Evolutionary conservation across 108 stramenopile genomes (phyloP).

Genomic region (Cyclostephanos tholiformis): DNA sequence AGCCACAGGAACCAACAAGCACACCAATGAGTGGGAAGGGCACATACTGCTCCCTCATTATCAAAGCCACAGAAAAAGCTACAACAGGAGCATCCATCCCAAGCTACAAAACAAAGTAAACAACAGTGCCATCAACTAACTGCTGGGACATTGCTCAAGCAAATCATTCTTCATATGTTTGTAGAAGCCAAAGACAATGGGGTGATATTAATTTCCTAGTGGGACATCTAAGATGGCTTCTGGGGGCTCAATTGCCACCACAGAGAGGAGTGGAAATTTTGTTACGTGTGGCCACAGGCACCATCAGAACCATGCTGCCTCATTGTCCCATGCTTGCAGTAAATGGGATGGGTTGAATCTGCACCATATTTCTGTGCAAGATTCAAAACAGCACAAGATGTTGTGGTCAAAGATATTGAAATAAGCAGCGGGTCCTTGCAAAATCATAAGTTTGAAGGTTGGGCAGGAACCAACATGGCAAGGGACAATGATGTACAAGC

Average conservation of each 20-base stretch:
- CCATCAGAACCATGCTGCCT: constrained; percentile 5
- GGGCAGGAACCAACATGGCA: not conserved
- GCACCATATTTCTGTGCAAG: too few relatives aligned
- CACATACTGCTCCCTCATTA: not conserved
- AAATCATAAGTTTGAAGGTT: not conserved
- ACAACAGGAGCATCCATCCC: not conserved
- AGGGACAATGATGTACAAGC: not conserved
- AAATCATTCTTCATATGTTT: constrained; percentile 13
- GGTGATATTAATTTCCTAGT: not conserved
- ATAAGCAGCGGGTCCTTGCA: not conserved
- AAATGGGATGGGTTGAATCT: too few relatives aligned
- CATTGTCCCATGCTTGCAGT: constrained; percentile 47
- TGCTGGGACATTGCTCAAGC: constrained; percentile 10
- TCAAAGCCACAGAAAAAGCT: not conserved
- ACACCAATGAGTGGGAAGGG: not conserved
- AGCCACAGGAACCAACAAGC: too few relatives aligned
- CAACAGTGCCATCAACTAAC: not conserved
- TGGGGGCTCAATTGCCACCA: constrained; percentile 19
- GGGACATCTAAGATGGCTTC: constrained; percentile 8
- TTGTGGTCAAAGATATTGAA: constrained; percentile 19
- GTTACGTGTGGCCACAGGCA: constrained; percentile 25
- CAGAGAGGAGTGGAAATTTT: constrained; percentile 32
- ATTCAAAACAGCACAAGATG: constrained; percentile 51
- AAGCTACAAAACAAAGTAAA: not conserved
- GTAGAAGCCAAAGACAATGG: constrained; percentile 1